A percentile compares a stretch with the other conserved stretches of the same genome.
These are phyloP conservation scores for Debaryomyces sp. DNA, from an alignment of 1,139 yeast species.

Conservation along the genomic window DNA sequence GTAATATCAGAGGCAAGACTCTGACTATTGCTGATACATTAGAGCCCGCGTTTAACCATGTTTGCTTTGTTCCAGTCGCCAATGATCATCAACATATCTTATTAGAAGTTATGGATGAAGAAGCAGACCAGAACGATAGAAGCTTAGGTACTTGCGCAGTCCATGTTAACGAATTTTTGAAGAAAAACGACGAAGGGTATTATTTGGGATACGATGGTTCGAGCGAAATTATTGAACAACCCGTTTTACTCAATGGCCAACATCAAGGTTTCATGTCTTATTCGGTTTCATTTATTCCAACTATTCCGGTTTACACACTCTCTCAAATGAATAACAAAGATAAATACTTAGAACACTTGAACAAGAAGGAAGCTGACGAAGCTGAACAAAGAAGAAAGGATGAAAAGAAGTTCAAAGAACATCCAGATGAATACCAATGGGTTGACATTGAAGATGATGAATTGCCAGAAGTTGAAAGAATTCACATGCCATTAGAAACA, in stretches of 20 bases:
- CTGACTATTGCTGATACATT: constrained; percentile 55
- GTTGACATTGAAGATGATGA: constrained; percentile 54
- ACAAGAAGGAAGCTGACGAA: constrained; percentile 38
- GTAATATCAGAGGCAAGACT: constrained; percentile 59
- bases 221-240: constrained; percentile 46
- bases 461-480: constrained; percentile 45
- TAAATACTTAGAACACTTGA: constrained; percentile 33
- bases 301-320: constrained; percentile 61
- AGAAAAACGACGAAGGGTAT: constrained; percentile 48
- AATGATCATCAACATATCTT: constrained; percentile 62
- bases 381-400: constrained; percentile 39
- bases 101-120: constrained; percentile 66
- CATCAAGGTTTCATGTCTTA: constrained; percentile 55
- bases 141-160: constrained; percentile 61
- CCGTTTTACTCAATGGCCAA: constrained; percentile 45
- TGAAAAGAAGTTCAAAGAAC: constrained; percentile 53
- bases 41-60: constrained; percentile 60
- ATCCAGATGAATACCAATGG: constrained; percentile 69
- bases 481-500: constrained; percentile 54
- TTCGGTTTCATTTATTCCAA: constrained; percentile 65
- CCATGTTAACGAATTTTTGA: constrained; percentile 51
- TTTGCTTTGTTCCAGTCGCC: constrained; percentile 63
- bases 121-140: constrained; percentile 64
- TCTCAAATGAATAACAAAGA: constrained; percentile 49
- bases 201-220: constrained; percentile 57